A percentile compares a stretch with the other conserved stretches of the same genome.
These are phyloP conservation scores for Sporothrix curviconia DNA, from an alignment of 2,329 filamentous ascomycete species.

Conservation along the genomic window DNA sequence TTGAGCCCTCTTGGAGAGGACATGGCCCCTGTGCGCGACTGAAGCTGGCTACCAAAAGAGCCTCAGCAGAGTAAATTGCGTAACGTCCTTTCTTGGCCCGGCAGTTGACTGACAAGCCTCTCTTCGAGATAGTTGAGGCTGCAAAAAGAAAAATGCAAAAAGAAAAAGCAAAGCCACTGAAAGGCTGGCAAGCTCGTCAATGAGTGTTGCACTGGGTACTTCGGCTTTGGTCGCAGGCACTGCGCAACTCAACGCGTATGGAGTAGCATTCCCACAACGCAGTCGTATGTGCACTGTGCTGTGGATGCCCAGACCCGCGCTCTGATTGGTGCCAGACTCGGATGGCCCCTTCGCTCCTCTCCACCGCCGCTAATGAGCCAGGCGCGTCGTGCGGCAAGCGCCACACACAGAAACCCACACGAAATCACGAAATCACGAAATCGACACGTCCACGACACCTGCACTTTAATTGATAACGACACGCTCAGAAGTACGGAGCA, in stretches of 20 bases:
- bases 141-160: no score
- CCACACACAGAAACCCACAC: slow-evolving; percentile 9
- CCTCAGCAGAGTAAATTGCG: no score
- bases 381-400: slow-evolving; percentile 17
- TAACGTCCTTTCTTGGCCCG: no score
- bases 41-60: background rate
- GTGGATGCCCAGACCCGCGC: no score
- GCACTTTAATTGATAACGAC: slow-evolving; percentile 23
- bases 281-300: background rate
- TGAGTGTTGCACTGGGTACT: background rate
- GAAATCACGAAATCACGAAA: slow-evolving; percentile 25
- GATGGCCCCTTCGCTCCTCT: background rate
- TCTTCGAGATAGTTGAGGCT: no score
- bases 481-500: background rate
- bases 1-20: background rate
- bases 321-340: background rate
- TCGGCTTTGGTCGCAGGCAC: no score
- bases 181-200: no score
- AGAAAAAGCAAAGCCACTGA: no score
- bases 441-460: slow-evolving; percentile 21
- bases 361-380: slow-evolving; percentile 8
- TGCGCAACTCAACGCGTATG: no score
- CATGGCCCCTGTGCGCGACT: slow-evolving; percentile 1
- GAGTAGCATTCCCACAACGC: background rate
- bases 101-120: no score